Base-by-base conservation (phyloP, 345 rosid species). In the Hibiscus trionum region DNA sequence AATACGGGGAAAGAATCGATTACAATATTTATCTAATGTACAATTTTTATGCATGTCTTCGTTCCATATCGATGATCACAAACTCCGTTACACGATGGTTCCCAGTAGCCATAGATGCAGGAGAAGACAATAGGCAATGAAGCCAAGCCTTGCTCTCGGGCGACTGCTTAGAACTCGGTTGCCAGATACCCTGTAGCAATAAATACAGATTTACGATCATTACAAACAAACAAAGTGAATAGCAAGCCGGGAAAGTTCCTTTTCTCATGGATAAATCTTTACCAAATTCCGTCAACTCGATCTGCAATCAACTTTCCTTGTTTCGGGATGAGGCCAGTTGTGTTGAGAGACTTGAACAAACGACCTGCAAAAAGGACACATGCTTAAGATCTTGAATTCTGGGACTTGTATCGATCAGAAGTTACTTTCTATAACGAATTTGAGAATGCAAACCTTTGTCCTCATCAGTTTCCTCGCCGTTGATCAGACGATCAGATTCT, bases 251-350 rank as follows among this genome's bases (percentile, higher is more conserved):
- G 3, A 9, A 70, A 3, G 19, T 12, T 44, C 24, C 12, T 2
- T 31, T 61, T 17, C 26, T 2, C 46, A 49, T 26, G 35, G 31
- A 39, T 29, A 62, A 3, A 58, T 58, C 11, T 66, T 74, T 90
- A 91, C 98, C 98, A 94, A 63, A 94, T 78, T 77, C 98, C 91
- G 39, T 94, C 98, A 2, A 94, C 74, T 37, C 95, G 87, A 77
- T 94, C 98, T 76, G 98, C 97, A 31, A 90, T 65, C 79, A 87
- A 71, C 82, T 90, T 94, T 59, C 97, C 98, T 88, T 90, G 96
- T 70, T 71, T 85, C 46, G 98, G 97, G 69, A 91, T 77, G 47
- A 91, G 90, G 75, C 98, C 96, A 7, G 95, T 84, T 79, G 95
- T 82, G 79, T 84, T 90, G 49, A 94, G 91, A 55, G 96, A 86